These are phyloP conservation scores for Vaccinium macrocarpon DNA, from an alignment of 148 eudicot species.

Conservation along the genomic window DNA sequence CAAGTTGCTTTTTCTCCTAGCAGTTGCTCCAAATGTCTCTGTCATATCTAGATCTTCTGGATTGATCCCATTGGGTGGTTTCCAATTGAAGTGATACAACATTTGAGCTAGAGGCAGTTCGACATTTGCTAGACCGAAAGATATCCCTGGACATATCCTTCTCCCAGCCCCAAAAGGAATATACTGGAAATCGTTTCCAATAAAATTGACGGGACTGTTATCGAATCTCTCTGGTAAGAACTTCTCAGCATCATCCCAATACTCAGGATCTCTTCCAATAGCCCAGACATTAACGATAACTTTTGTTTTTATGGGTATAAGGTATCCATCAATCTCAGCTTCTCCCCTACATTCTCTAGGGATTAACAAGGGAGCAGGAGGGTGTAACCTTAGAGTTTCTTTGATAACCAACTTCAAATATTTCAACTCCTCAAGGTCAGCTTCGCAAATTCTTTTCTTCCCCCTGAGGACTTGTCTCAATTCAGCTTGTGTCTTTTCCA, in stretches of 20 bases:
- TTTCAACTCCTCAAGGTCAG: not conserved
- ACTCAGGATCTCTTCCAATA: slow-evolving; percentile 24
- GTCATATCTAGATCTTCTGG: slow-evolving; percentile 29
- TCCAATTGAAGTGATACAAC: slow-evolving; percentile 34
- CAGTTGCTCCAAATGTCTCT: slow-evolving; percentile 16
- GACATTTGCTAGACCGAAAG: slow-evolving; percentile 27
- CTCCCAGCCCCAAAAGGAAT: slow-evolving; percentile 18
- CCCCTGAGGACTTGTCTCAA: slow-evolving; percentile 6
- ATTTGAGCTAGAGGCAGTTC: slow-evolving; percentile 32
- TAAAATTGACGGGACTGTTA: slow-evolving; percentile 22
- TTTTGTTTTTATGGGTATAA: not conserved
- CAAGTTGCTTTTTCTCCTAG: slow-evolving; percentile 14
- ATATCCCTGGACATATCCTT: not conserved
- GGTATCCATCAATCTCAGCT: slow-evolving; percentile 5
- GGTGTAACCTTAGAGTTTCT: slow-evolving; percentile 9
- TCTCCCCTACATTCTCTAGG: slow-evolving; percentile 2
- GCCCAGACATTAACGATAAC: slow-evolving; percentile 29
- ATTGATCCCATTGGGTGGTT: slow-evolving; percentile 14
- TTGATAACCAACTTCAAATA: not conserved
- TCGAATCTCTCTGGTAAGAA: slow-evolving; percentile 27
- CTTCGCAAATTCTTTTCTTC: not conserved
- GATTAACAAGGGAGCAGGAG: not conserved
- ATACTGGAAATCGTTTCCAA: slow-evolving; percentile 26
- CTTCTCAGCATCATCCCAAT: slow-evolving; percentile 29
- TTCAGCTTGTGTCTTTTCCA: slow-evolving; percentile 13